These are phyloP conservation scores for Hordeum vulgare DNA, from an alignment of 176 grass and related monocot genomes.

Conservation along the genomic window DNA sequence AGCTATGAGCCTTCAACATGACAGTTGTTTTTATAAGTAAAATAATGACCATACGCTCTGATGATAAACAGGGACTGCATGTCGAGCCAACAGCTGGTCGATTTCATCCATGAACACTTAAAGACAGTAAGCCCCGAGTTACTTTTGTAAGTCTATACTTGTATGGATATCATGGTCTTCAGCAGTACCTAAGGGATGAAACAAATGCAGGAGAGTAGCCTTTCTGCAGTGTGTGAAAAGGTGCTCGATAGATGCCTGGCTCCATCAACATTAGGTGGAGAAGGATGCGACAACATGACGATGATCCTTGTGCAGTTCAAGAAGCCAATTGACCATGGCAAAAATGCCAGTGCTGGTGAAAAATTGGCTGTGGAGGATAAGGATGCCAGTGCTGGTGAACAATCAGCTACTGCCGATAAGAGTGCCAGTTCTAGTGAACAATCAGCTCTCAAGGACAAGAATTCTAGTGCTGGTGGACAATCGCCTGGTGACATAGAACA, in stretches of 20 bases:
- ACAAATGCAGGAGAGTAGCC: constrained; percentile 57
- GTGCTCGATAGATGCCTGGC: constrained; percentile 88
- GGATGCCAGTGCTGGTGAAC: background rate
- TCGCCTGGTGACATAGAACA: background rate
- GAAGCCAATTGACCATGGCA: constrained; percentile 31
- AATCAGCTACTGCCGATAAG: background rate
- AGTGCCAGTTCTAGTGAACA: background rate
- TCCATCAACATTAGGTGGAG: constrained; percentile 67
- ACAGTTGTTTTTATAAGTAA: background rate
- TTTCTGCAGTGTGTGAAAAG: constrained; percentile 74
- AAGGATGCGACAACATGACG: constrained; percentile 96
- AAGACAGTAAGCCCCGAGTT: constrained; percentile 51
- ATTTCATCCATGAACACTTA: constrained; percentile 81
- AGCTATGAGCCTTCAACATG: background rate
- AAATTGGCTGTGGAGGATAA: background rate
- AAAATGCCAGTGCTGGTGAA: background rate
- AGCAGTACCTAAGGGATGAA: background rate
- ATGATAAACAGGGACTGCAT: constrained; percentile 70
- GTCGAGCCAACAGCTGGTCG: constrained; percentile 83
- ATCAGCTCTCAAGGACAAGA: background rate
- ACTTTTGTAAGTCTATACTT: background rate
- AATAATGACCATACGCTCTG: background rate
- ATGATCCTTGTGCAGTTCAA: constrained; percentile 91
- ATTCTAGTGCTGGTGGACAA: background rate
- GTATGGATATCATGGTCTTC: background rate